Base-by-base conservation (phyloP, 2,329 filamentous ascomycete species). In the Allantophomopsis cytisporea region DNA sequence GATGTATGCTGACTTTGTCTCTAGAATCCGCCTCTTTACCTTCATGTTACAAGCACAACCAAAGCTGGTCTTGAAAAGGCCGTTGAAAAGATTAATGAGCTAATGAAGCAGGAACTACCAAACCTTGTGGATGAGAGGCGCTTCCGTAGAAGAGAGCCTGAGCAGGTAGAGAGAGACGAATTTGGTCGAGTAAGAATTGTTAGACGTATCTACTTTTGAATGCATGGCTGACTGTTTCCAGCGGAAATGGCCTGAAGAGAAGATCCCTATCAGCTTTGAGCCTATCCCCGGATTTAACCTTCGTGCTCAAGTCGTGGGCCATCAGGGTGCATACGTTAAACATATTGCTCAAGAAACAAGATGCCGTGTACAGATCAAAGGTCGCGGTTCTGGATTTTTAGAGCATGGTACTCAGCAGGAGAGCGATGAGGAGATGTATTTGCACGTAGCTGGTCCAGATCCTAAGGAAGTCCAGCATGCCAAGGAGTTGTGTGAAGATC, bases 191-290 rank as follows among this genome's bases (percentile, higher is more conserved):
- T 94, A 75, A 55, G 70, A 57, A 14, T 7, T 28, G 3, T 12
- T 28, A 8, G 11, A 28, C 11, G 16, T 33, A 15, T 37, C 28
- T 13, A n/a, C 12, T 30, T 42, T 44, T 30, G 28, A 18, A 20
- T n/a, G 13, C 11, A 21, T 18, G 35, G 34, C 44, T 51, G 43
- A 54, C 39, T 36, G 31, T 33, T 40, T 16, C 23, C 49, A 94
- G 86, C 86, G 88, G 50, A 98, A 96, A 84, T 98, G 91, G 91
- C 89, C 91, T 1, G 91, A 96, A 56, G 87, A 95, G 63, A 86
- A 83, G 52, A 94, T 98, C 37, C 80, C 86, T 2, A 88, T 98
- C 50, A 77, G 79, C 45, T 76, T 98, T 41, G 91, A 96, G 50
- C 84, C 89, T 0, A 76, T 96, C 39, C 85, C 80, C 17, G 91